Conservation (phyloP, 495 filamentous ascomycete species). For the Pseudoneurospora amorphoporcata region DNA sequence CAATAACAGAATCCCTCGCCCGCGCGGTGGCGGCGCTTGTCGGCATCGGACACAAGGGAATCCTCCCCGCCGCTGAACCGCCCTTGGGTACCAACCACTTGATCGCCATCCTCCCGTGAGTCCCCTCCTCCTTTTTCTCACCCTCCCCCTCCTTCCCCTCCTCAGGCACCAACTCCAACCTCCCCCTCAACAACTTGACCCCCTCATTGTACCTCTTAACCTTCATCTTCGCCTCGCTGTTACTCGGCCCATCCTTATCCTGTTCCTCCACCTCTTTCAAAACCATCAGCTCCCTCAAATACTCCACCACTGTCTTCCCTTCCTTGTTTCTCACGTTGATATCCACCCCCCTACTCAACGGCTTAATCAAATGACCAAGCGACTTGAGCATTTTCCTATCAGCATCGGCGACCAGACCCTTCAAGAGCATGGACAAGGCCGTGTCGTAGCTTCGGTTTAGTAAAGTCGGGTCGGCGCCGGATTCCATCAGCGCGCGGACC, state of each 20-base stretch:
- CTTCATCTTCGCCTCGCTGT: not conserved
- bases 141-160: not conserved
- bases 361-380: not conserved
- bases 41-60: not conserved
- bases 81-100: not conserved
- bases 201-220: not conserved
- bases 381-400: not conserved
- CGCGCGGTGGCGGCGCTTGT: too few relatives aligned
- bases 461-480: not conserved
- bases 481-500: not conserved
- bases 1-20: too few relatives aligned
- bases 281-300: not conserved
- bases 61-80: not conserved
- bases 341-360: constrained; percentile 1
- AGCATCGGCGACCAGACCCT: not conserved
- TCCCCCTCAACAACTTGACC: not conserved
- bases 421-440: not conserved
- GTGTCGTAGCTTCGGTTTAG: not conserved
- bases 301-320: not conserved
- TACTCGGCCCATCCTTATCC: not conserved
- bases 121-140: not conserved
- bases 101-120: not conserved
- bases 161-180: not conserved
- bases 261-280: not conserved
- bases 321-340: not conserved